These are phyloP conservation scores for Chrysoporthe austroafricana DNA, from an alignment of 2,329 filamentous ascomycete genomes.

Conservation along the genomic window DNA sequence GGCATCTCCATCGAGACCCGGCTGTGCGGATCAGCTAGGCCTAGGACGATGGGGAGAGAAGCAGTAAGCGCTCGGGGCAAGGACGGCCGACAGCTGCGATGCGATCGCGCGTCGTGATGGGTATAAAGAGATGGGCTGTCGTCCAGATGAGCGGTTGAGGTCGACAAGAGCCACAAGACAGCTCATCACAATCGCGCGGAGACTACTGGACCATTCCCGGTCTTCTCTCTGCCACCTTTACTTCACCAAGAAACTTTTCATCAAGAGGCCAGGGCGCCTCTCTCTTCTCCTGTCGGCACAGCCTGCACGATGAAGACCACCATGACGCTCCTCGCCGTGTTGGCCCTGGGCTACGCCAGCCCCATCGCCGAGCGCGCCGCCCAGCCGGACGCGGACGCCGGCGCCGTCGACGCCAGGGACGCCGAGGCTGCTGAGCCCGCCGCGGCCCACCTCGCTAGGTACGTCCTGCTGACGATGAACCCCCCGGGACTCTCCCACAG, in stretches of 20 bases:
- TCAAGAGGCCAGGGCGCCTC: neutral
- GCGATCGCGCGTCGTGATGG: neutral
- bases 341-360: slow-evolving; percentile 12
- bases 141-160: neutral
- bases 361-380: slow-evolving; percentile 9
- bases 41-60: neutral
- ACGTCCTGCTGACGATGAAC: neutral
- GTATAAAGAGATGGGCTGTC: neutral
- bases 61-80: neutral
- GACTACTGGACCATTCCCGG: no score
- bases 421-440: no score
- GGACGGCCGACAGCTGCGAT: neutral
- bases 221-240: no score
- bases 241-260: neutral
- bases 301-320: slow-evolving; percentile 16
- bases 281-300: neutral
- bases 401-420: neutral
- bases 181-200: no score
- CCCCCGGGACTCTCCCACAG: no score
- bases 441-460: neutral
- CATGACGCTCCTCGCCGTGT: slow-evolving; percentile 5
- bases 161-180: no score
- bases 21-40: neutral
- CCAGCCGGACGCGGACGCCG: neutral
- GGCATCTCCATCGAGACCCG: neutral